Evolutionary conservation across 768 basidiomycete species (phyloP).

Genomic region (Mycena albidolilacea): DNA sequence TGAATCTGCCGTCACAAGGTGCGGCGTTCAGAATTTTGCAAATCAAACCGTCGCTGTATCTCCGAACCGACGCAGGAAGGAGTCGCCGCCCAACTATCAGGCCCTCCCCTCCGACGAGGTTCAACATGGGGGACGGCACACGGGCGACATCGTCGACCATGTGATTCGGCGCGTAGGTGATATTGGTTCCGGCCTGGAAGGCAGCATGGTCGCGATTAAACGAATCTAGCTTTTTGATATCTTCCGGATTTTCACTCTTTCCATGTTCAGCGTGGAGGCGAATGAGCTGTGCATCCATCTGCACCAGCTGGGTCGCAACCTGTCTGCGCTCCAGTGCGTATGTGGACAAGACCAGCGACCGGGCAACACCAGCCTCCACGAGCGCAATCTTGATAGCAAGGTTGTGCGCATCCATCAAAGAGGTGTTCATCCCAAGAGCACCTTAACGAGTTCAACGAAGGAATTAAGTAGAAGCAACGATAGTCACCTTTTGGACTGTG

Average conservation of each 20-base stretch:
- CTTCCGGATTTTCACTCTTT: constrained; percentile 12
- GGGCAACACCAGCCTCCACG: constrained; percentile 11
- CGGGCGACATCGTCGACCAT: constrained; percentile 3
- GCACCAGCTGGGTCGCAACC: constrained; percentile 15
- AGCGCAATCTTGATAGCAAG: constrained; percentile 23
- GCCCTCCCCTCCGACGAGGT: constrained; percentile 14
- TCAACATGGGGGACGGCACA: constrained; percentile 16
- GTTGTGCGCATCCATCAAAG: constrained; percentile 21
- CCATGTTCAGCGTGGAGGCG: constrained; percentile 16
- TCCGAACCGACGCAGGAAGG: constrained; percentile 12
- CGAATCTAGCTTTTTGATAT: constrained; percentile 11
- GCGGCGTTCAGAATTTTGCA: constrained; percentile 7
- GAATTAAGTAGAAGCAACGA: neutral
- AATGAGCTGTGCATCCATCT: constrained; percentile 30
- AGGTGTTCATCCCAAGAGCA: constrained; percentile 26
- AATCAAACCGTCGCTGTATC: constrained; percentile 7
- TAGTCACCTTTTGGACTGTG: constrained; percentile 26
- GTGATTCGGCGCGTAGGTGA: constrained; percentile 17
- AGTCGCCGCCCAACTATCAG: constrained; percentile 15
- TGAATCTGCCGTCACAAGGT: constrained; percentile 24
- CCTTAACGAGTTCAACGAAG: neutral
- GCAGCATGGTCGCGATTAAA: constrained; percentile 19
- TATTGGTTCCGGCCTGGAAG: constrained; percentile 29
- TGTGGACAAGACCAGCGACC: constrained; percentile 1
- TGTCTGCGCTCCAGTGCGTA: constrained; percentile 13